These are phyloP conservation scores for Panicum hallii DNA, from an alignment of 202 grass and related monocot genomes.

Conservation along the genomic window DNA sequence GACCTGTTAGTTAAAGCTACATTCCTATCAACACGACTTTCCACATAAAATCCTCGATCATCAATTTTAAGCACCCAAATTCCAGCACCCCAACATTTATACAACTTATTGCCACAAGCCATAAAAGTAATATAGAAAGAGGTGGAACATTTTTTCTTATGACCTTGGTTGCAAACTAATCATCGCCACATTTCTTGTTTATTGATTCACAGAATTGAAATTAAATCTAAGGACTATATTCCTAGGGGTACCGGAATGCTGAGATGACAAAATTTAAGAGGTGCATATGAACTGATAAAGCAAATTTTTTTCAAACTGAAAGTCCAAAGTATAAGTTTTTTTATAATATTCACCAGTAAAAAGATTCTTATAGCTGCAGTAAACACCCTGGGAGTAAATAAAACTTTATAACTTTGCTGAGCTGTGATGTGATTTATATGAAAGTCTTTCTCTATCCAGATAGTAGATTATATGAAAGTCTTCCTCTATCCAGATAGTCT, in stretches of 20 bases:
- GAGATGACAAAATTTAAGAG: neutral
- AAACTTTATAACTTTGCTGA: conserved; percentile 12
- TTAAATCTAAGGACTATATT: neutral
- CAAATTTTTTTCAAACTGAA: neutral
- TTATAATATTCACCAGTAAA: neutral
- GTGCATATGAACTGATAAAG: neutral
- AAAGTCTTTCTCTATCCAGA: neutral
- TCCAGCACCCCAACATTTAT: neutral
- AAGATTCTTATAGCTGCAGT: neutral
- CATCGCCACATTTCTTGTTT: neutral
- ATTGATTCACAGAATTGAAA: neutral
- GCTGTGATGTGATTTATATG: neutral
- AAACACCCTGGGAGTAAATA: neutral
- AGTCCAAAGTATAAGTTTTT: neutral
- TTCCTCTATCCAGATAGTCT: neutral
- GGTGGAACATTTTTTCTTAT: neutral
- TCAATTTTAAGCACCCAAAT: neutral
- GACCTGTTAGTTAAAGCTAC: conserved; percentile 65
- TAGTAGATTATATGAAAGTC: neutral
- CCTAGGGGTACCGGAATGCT: neutral
- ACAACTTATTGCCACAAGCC: neutral
- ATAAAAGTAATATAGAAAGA: neutral
- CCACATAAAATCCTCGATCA: neutral
- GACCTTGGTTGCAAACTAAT: conserved; percentile 7
- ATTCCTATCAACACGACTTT: neutral